Base-by-base conservation (phyloP, 2,329 filamentous ascomycete genomes). In the Lasiodiplodia sp. region DNA sequence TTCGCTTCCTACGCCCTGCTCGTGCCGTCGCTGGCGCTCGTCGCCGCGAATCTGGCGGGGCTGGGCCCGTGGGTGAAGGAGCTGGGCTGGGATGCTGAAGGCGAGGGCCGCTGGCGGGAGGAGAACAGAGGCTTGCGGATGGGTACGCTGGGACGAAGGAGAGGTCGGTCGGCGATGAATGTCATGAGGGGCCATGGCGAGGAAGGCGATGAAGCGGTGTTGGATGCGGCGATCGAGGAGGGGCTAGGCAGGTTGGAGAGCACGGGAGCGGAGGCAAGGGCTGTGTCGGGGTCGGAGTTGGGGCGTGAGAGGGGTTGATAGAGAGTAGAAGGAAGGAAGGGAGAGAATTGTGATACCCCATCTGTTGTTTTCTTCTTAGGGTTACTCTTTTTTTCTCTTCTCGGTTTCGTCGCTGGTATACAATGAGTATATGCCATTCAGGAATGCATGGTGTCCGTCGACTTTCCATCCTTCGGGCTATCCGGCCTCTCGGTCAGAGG, bases 31-130 rank as follows among this genome's bases (percentile, higher is more conserved):
- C 28, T 53, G 31, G 66, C 25, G 14, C 37, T 62, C n/a, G 66
- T 62, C 56, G 66, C 31, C 1, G 56, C 66, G 23, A 68, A 53
- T 6, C 56, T 68, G 2, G 44, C 66, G 3, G 52, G 34, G 3
- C 25, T 62, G 21, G 66, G 66, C 8, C 66, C 47, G 34, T 68
- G 66, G 66, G 4, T 55, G 7, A 67, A 40, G 34, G 65, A 67
- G 28, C 28, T 63, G 18, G 58, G 58, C 1, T 63, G 58, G 58
- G 28, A 23, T 12, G 18, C 40, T 34, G 31, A 34, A 40, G n/a
- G n/a, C n/a, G 31, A 31, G 12, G 31, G 18, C 4, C 0, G 1
- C 14, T 7, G 16, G 56, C 2, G n/a, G 56, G 21, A 23, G 37
- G 6, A 3, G 52, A 7, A 28, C 2, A 8, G 14, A 34, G 10